Conservation (phyloP, 2,329 filamentous ascomycete genomes). For the Teratosphaeria zuluensis region DNA sequence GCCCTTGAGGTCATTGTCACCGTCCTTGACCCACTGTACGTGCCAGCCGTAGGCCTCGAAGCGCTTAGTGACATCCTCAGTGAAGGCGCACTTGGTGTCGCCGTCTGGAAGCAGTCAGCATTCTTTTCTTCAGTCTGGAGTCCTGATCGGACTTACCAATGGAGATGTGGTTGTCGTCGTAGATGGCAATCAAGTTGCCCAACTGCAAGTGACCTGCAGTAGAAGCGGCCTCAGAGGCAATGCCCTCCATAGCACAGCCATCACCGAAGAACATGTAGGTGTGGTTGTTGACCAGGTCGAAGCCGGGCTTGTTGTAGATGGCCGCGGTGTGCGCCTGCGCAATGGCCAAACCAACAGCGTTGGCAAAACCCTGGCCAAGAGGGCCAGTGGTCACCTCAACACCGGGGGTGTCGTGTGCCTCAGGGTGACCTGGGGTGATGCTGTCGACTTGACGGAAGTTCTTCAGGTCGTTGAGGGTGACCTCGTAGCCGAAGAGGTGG, state of each 20-base stretch:
- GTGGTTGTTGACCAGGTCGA: constrained; percentile 87
- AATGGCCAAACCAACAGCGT: constrained; percentile 95
- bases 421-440: constrained; percentile 93
- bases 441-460: constrained; percentile 72
- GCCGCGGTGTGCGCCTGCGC: constrained; percentile 86
- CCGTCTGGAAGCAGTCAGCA: constrained; percentile 51
- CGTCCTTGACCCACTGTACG: constrained; percentile 70
- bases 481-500: constrained; percentile 84
- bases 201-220: constrained; percentile 93
- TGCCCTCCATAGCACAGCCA: constrained; percentile 97
- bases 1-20: constrained; percentile 74
- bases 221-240: constrained; percentile 85
- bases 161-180: constrained; percentile 97
- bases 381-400: constrained; percentile 97
- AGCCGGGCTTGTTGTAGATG: constrained; percentile 93
- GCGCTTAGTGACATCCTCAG: constrained; percentile 87
- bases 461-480: constrained; percentile 89
- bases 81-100: constrained; percentile 92
- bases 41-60: constrained; percentile 99
- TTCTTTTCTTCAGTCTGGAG: background rate
- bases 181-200: constrained; percentile 93
- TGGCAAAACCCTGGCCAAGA: constrained; percentile 93
- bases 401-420: constrained; percentile 92
- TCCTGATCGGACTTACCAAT: constrained; percentile 43
- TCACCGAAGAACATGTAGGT: constrained; percentile 96